Evolutionary conservation across 805 yeast species (phyloP).

Genomic region (Zygosaccharomyces bailii): DNA sequence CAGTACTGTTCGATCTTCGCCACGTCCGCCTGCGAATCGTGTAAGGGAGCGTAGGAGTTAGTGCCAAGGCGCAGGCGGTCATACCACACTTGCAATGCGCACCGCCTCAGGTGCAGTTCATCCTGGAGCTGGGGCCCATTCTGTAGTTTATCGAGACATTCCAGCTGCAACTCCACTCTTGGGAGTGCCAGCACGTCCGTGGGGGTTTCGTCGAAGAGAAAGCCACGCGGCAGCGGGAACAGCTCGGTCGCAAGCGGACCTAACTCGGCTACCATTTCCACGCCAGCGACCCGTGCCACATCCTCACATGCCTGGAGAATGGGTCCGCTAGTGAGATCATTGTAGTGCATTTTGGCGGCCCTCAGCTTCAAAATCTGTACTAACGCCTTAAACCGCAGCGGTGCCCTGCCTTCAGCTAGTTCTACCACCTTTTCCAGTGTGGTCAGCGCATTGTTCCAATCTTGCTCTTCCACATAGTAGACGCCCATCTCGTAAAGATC

Average conservation of each 20-base stretch:
- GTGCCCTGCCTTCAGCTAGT: background rate
- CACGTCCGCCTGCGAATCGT: background rate
- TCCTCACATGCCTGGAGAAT: conserved; percentile 3
- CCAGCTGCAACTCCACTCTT: conserved; percentile 8
- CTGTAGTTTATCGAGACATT: conserved; percentile 6
- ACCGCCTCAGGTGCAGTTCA: background rate
- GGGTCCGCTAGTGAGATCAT: conserved; percentile 4
- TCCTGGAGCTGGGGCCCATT: background rate
- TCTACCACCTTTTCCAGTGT: conserved; percentile 2
- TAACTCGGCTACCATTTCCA: background rate
- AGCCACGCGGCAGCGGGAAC: conserved; percentile 5
- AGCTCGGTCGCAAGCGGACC: background rate
- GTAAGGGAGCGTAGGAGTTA: background rate
- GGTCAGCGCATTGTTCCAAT: conserved; percentile 16
- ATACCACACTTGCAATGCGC: background rate
- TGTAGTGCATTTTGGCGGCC: conserved; percentile 13
- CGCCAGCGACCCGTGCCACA: background rate
- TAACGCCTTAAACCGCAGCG: conserved; percentile 1
- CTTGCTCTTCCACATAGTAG: conserved; percentile 15
- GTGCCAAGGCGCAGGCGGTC: background rate
- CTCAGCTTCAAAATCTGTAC: conserved; percentile 9
- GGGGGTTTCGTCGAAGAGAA: conserved; percentile 6
- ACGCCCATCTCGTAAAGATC: conserved; percentile 12
- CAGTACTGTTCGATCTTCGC: background rate
- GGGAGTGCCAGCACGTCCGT: conserved; percentile 4